Conservation (phyloP, 2,329 filamentous ascomycete genomes). For the Xylaria digitata region DNA sequence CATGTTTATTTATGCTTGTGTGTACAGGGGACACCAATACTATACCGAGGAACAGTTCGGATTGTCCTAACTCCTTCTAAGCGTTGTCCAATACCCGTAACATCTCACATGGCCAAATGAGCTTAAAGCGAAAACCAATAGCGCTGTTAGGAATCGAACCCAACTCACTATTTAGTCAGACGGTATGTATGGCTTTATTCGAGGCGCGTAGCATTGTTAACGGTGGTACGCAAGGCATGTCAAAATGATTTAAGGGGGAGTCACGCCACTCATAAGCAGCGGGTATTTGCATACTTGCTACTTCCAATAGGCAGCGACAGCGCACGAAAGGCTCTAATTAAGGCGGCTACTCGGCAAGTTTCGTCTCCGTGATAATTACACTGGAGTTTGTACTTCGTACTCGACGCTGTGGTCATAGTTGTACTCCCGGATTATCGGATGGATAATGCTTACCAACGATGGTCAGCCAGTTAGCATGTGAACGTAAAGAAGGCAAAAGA, state of each 20-base stretch:
- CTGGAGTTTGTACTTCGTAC: neutral
- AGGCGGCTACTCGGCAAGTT: neutral
- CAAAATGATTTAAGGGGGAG: neutral
- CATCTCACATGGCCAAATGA: slow-evolving; percentile 1
- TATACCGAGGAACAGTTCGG: neutral
- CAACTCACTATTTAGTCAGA: no score
- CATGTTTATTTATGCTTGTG: neutral
- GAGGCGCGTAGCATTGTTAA: neutral
- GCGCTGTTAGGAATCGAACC: no score
- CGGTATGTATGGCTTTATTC: no score
- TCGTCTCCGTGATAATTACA: neutral
- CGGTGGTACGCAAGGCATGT: neutral
- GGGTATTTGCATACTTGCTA: slow-evolving; percentile 1
- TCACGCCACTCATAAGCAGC: neutral
- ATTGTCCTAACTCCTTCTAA: neutral
- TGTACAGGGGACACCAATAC: neutral
- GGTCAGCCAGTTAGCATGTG: no score
- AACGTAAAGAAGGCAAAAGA: no score
- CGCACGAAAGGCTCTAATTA: neutral
- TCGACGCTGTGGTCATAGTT: neutral
- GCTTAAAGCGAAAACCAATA: no score
- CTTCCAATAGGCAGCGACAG: neutral
- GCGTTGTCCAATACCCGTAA: no score
- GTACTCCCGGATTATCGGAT: neutral
- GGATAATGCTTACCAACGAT: no score